Evolutionary conservation across 208 protist species (phyloP).

Genomic region (Porcisia hertigi): DNA sequence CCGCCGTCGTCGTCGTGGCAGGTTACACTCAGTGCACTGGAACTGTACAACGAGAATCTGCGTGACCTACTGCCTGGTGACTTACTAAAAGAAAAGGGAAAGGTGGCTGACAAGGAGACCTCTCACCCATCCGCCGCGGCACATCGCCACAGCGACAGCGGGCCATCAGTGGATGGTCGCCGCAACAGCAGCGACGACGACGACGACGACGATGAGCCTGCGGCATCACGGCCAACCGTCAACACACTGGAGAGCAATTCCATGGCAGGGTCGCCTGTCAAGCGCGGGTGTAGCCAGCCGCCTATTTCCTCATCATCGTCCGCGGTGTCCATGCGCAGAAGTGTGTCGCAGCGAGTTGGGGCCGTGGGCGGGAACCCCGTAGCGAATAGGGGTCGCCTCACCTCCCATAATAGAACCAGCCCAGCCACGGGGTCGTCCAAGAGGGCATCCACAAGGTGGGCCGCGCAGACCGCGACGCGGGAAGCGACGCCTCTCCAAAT

Average conservation of each 20-base stretch:
- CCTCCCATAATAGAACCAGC: neutral
- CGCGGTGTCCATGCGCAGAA: neutral
- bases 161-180: neutral
- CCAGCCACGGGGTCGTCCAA: neutral
- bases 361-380: neutral
- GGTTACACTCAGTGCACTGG: slow-evolving; percentile 60
- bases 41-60: slow-evolving; percentile 84
- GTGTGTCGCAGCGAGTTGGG: neutral
- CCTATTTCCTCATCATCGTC: neutral
- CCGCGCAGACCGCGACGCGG: neutral
- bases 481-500: slow-evolving; percentile 1
- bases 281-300: neutral
- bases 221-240: slow-evolving; percentile 10
- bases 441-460: neutral
- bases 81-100: neutral
- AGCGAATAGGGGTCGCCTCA: neutral
- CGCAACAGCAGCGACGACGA: neutral
- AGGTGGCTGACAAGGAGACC: neutral
- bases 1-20: slow-evolving; percentile 15
- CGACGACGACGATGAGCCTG: neutral
- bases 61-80: slow-evolving; percentile 54
- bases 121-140: neutral
- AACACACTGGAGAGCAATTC: neutral
- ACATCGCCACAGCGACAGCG: neutral
- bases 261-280: neutral